Base-by-base conservation (phyloP, 495 filamentous ascomycete genomes). In the Usnea hakonensis region DNA sequence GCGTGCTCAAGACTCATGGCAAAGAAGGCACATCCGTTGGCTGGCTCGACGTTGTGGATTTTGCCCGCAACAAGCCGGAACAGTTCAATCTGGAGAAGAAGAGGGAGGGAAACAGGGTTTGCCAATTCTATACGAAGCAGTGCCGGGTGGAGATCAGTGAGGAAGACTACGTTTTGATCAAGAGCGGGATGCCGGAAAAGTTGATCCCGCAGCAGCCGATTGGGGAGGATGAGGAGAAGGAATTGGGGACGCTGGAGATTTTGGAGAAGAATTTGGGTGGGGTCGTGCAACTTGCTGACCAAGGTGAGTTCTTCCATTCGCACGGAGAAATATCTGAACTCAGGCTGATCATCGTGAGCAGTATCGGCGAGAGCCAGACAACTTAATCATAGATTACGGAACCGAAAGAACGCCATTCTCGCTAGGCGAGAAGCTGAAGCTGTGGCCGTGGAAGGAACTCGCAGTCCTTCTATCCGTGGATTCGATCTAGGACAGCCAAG, bases 41-140 rank as follows among this genome's bases (percentile, higher is more conserved):
- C 19, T 95, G 90, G 90, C 76, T 91, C 41, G 90, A 95, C 65
- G 85, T 95, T 46, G 87, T 93, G 57, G 86, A 89, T 61, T 94
- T 91, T 75, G 89, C 90, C 57, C 85, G 86, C 67, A 83, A 79
- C 65, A 91, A 91, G 65, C 89, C 90, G 0, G 81, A 84, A 67
- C 89, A 92, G 58, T 93, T 95, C 75, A 83, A 83, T 36, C 76
- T 93, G 61, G 83, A 84, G 57, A 84, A 90, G 61, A 78, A 80
- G 55, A 79, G 82, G 48, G 86, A 87, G 66, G 87, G 86, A 0
- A 74, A 81, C 62, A 83, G 84, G 26, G 84, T 85, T 37, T 93
- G 90, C 65, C 89, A 89, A 61, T 92, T 94, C 72, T 83, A 87
- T 64, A 85, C 90, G 54, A 90, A 90, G 67, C 87, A 90, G 64